These are phyloP conservation scores for Epithemia pelagica DNA, from an alignment of 108 stramenopile genomes.

Conservation along the genomic window DNA sequence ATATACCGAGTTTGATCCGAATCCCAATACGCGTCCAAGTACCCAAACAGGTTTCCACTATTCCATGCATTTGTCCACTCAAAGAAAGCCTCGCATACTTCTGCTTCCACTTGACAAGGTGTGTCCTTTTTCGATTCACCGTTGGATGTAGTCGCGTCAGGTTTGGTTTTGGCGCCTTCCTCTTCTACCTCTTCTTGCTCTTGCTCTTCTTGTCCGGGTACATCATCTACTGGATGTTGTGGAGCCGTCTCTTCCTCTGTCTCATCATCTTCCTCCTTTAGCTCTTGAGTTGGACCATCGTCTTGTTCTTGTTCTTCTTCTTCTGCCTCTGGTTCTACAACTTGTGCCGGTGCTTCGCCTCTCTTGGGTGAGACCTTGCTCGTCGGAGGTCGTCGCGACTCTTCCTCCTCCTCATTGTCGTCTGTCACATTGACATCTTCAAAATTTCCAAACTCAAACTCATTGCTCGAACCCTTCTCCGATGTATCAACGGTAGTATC, in stretches of 20 bases:
- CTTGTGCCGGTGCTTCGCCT: not conserved
- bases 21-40: constrained; percentile 6
- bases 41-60: not conserved
- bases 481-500: too few relatives aligned
- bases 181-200: not conserved
- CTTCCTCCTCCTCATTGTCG: not conserved
- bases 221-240: too few relatives aligned
- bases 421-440: not conserved
- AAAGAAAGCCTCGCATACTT: not conserved
- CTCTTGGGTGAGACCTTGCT: not conserved
- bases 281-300: too few relatives aligned
- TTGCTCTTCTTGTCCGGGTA: too few relatives aligned
- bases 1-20: not conserved
- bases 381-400: too few relatives aligned
- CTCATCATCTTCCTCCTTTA: not conserved
- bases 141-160: not conserved
- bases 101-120: not conserved
- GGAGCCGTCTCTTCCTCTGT: not conserved
- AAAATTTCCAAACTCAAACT: not conserved
- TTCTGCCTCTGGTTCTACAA: not conserved
- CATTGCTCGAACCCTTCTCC: too few relatives aligned
- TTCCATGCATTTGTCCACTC: constrained; percentile 4
- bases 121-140: not conserved
- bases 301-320: not conserved
- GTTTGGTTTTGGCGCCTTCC: not conserved